phyloP scores from a whole-genome alignment of 176 grass and related monocot genomes.

The Areca catechu region DNA sequence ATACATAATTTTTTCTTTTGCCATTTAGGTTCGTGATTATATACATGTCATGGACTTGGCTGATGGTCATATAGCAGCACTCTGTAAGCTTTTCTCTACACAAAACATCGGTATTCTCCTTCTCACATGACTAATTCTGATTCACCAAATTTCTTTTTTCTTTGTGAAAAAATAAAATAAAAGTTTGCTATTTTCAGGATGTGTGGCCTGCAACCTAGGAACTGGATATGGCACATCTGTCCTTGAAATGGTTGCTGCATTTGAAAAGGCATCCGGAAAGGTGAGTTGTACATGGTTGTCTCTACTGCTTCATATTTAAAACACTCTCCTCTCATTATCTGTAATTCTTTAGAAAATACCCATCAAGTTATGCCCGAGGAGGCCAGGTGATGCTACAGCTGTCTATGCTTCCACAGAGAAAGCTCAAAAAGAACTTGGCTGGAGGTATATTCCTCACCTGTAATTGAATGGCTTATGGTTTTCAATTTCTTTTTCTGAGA shows the following conservation, averaged over 20 bases:
- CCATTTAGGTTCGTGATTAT: too few relatives aligned
- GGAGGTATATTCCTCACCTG: conserved; percentile 17
- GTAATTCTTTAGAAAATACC: conserved; percentile 26
- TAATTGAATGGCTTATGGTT: too few relatives aligned
- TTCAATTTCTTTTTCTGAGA: too few relatives aligned
- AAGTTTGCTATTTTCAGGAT: conserved; percentile 8
- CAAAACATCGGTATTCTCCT: too few relatives aligned
- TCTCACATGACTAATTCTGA: too few relatives aligned
- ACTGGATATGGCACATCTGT: conserved; percentile 20
- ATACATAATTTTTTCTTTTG: too few relatives aligned
- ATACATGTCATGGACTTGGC: too few relatives aligned
- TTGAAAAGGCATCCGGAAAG: conserved; percentile 22
- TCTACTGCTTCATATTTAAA: neutral
- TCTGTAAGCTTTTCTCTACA: too few relatives aligned
- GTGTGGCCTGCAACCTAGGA: conserved; percentile 24
- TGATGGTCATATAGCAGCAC: too few relatives aligned
- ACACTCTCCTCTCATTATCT: neutral
- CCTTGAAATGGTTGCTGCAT: conserved; percentile 21
- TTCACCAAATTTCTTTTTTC: too few relatives aligned
- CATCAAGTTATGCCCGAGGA: conserved; percentile 15
- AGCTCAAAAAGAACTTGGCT: conserved; percentile 27
- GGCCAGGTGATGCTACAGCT: conserved; percentile 24
- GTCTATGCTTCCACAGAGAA: conserved; percentile 23
- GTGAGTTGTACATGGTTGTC: conserved; percentile 3
- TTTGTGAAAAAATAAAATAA: too few relatives aligned